These are phyloP conservation scores for Phytophthora kernoviae DNA, from an alignment of 352 stramenopile genomes.

Conservation along the genomic window DNA sequence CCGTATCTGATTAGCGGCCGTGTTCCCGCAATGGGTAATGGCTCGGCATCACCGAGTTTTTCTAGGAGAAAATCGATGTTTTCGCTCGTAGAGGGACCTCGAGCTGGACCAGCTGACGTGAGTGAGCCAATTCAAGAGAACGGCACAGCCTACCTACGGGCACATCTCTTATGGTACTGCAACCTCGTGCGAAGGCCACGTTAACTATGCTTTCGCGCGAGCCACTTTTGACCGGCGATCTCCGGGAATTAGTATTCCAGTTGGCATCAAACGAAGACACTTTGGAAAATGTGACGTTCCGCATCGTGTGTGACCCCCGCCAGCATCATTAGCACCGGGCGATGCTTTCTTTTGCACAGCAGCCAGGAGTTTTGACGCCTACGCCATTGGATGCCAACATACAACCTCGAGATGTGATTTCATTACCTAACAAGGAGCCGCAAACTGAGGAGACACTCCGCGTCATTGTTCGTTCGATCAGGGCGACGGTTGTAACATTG, in stretches of 20 bases:
- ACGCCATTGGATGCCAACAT: conserved; percentile 50
- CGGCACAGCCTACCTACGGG: conserved; percentile 39
- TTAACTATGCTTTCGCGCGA: conserved; percentile 61
- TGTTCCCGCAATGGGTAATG: conserved; percentile 85
- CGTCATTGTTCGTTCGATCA: conserved; percentile 64
- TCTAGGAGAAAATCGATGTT: conserved; percentile 82
- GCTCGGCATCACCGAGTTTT: conserved; percentile 83
- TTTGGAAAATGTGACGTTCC: conserved; percentile 58
- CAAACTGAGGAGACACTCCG: conserved; percentile 47
- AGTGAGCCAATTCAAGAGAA: conserved; percentile 53
- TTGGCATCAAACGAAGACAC: conserved; percentile 72
- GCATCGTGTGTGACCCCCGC: conserved; percentile 58
- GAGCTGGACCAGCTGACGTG: conserved; percentile 34
- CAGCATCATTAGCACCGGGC: conserved; percentile 36
- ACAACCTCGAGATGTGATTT: conserved; percentile 54
- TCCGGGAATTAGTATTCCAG: conserved; percentile 64
- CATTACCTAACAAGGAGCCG: conserved; percentile 47
- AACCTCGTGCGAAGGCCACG: conserved; percentile 69
- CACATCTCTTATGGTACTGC: conserved; percentile 64
- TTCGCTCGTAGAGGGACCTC: conserved; percentile 38
- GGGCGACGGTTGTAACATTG: conserved; percentile 45
- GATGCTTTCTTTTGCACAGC: conserved; percentile 67
- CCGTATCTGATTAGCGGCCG: conserved; percentile 63
- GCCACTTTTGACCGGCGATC: conserved; percentile 66
- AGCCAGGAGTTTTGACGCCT: conserved; percentile 43